phyloP scores from a whole-genome alignment of 148 eudicot genomes.

The Cornus suecica region DNA sequence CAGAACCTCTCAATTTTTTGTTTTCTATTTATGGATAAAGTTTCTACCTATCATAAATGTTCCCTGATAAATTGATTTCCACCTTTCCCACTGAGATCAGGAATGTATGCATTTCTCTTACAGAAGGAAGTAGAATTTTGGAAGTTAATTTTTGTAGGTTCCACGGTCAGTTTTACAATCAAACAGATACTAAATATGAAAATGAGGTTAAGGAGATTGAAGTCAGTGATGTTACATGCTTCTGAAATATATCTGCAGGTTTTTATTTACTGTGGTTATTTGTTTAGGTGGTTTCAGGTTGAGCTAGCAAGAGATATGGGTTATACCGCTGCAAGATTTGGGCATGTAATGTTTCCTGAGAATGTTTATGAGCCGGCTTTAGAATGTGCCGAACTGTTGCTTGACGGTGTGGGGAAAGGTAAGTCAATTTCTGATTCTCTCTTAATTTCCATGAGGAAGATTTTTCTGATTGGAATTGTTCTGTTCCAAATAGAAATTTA shows the following conservation, averaged over 20 bases:
- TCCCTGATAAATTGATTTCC: neutral
- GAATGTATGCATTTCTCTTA: neutral
- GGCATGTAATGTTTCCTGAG: constrained; percentile 99
- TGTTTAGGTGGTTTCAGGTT: constrained; percentile 91
- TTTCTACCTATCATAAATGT: neutral
- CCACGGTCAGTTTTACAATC: neutral
- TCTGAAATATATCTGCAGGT: constrained; percentile 15
- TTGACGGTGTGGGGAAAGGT: constrained; percentile 98
- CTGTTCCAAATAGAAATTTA: neutral
- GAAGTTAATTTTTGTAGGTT: neutral
- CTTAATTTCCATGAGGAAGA: neutral
- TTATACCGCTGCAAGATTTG: constrained; percentile 95
- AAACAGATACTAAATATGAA: neutral
- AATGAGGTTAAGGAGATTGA: neutral
- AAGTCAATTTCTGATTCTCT: constrained; percentile 11
- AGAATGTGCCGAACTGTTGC: constrained; percentile 84
- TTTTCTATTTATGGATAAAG: neutral
- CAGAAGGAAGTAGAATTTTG: neutral
- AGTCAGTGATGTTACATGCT: constrained; percentile 7
- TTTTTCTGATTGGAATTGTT: neutral
- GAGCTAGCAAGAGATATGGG: constrained; percentile 98
- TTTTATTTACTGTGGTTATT: constrained; percentile 41
- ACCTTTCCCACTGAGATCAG: neutral
- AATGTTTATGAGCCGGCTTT: constrained; percentile 95
- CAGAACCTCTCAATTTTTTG: neutral